A percentile compares a stretch with the other conserved stretches of the same genome.
Evolutionary conservation across 805 yeast genomes (phyloP).

Genomic region (Yamadazyma philogaea): DNA sequence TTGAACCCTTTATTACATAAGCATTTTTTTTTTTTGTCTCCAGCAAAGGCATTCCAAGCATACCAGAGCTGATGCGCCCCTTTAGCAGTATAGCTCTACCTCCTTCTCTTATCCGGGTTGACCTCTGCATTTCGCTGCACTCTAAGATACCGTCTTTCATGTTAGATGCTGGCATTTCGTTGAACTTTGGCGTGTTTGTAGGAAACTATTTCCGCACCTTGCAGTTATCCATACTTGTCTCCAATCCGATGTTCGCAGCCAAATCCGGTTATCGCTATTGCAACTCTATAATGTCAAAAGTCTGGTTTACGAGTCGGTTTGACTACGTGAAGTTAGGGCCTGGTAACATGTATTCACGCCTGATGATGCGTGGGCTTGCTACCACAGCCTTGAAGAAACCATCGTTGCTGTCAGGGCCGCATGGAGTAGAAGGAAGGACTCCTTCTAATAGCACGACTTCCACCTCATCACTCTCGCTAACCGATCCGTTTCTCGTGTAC

Average conservation of each 20-base stretch:
- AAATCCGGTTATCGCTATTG: constrained; percentile 2
- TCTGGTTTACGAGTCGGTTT: not conserved
- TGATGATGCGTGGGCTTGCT: not conserved
- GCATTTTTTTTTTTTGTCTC: too few relatives aligned
- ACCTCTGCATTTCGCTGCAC: too few relatives aligned
- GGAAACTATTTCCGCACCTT: too few relatives aligned
- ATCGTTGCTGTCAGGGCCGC: constrained; percentile 25
- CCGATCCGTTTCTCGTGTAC: constrained; percentile 63
- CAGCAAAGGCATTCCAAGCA: too few relatives aligned
- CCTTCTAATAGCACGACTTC: constrained; percentile 17
- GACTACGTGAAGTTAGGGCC: not conserved
- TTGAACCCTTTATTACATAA: too few relatives aligned
- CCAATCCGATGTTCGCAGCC: constrained; percentile 4
- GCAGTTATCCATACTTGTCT: too few relatives aligned
- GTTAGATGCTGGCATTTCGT: too few relatives aligned
- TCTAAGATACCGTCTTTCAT: too few relatives aligned
- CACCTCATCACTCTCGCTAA: constrained; percentile 34
- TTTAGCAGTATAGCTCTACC: too few relatives aligned
- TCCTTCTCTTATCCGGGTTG: too few relatives aligned
- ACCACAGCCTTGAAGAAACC: not conserved
- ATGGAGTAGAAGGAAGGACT: constrained; percentile 37
- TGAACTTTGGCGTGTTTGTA: too few relatives aligned
- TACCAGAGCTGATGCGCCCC: too few relatives aligned
- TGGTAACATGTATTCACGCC: not conserved
- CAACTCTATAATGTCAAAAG: not conserved